Evolutionary conservation across 768 basidiomycete species (phyloP).

Genomic region (Phaeotremella fagi): DNA sequence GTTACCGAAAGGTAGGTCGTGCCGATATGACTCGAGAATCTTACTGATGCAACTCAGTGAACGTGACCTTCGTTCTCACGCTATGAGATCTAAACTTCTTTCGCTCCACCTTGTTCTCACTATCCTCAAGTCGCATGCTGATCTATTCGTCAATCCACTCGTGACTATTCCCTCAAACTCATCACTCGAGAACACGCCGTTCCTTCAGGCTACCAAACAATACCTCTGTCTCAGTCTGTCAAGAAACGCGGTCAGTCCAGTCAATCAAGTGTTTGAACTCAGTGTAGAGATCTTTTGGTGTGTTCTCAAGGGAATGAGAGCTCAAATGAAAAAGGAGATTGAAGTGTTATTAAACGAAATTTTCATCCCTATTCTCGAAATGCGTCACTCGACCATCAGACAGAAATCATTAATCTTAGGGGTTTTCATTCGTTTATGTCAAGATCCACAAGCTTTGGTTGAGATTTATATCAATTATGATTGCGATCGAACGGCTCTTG

Average conservation of each 20-base stretch:
- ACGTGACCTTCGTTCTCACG: constrained; percentile 90
- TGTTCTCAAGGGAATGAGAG: constrained; percentile 86
- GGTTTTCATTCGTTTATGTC: constrained; percentile 76
- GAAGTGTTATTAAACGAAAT: constrained; percentile 98
- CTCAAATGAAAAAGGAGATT: constrained; percentile 99
- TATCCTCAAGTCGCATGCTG: constrained; percentile 84
- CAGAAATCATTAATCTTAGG: constrained; percentile 89
- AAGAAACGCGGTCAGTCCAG: constrained; percentile 89
- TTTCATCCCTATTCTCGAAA: constrained; percentile 95
- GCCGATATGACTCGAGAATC: neutral
- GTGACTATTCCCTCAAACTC: constrained; percentile 91
- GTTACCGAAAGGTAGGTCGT: constrained; percentile 76
- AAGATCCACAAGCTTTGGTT: constrained; percentile 94
- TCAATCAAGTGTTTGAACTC: constrained; percentile 94
- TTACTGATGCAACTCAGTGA: constrained; percentile 57
- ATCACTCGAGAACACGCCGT: constrained; percentile 77
- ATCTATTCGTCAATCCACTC: constrained; percentile 76
- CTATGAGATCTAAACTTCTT: constrained; percentile 93
- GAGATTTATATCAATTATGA: constrained; percentile 99
- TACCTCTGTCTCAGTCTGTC: constrained; percentile 90
- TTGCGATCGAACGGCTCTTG: constrained; percentile 87
- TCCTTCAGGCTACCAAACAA: constrained; percentile 90
- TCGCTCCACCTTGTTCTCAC: constrained; percentile 91
- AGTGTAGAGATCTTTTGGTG: constrained; percentile 99
- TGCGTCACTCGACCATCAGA: constrained; percentile 90